Evolutionary conservation across 768 basidiomycete species (phyloP).

Genomic region (Gloeopeniophorella convolvens): DNA sequence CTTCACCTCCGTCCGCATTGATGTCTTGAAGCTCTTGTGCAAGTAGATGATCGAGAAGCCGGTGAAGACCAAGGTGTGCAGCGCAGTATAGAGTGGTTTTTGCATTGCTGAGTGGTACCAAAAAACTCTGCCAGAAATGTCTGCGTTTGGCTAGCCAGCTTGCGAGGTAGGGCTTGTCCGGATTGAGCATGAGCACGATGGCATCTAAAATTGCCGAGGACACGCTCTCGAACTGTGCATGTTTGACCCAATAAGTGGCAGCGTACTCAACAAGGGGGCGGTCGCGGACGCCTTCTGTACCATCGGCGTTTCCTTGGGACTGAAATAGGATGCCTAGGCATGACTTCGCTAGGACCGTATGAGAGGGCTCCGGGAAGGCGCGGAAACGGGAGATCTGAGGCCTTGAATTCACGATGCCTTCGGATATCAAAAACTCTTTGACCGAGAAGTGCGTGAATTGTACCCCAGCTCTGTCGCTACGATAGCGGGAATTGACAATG

Average conservation of each 20-base stretch:
- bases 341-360: constrained; percentile 3
- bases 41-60: constrained; percentile 4
- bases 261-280: constrained; percentile 10
- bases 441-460: constrained; percentile 10
- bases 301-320: too few relatives aligned
- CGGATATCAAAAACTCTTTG: constrained; percentile 4
- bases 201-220: constrained; percentile 2
- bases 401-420: background rate
- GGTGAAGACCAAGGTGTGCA: constrained; percentile 4
- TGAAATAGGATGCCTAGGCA: constrained; percentile 11
- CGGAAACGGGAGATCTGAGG: constrained; percentile 3
- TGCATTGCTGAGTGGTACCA: constrained; percentile 1
- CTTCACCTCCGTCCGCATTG: background rate
- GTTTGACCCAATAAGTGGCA: constrained; percentile 2
- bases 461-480: too few relatives aligned
- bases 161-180: background rate
- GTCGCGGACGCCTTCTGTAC: too few relatives aligned
- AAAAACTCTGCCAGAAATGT: constrained; percentile 7
- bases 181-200: constrained; percentile 9
- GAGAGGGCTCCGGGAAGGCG: constrained; percentile 1
- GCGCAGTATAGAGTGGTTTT: constrained; percentile 11
- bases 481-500: too few relatives aligned
- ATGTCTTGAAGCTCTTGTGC: background rate
- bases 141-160: constrained; percentile 12
- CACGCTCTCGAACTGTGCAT: background rate